Evolutionary conservation across 495 filamentous ascomycete species (phyloP).

Genomic region (Melanomma pulvis-pyrius): DNA sequence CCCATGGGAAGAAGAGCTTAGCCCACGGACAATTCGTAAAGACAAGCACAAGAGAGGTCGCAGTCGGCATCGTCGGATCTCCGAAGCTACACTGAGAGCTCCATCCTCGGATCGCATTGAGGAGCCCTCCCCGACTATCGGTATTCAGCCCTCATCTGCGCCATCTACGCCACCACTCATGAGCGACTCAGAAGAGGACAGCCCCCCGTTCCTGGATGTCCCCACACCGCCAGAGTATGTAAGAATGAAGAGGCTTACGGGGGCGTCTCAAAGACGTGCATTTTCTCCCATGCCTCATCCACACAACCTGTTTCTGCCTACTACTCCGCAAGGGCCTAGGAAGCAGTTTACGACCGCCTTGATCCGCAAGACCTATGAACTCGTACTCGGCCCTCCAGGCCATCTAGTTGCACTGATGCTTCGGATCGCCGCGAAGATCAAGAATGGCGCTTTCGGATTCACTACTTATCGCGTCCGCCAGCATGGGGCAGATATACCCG

Average conservation of each 20-base stretch:
- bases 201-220: slow-evolving; percentile 45
- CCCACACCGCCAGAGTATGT: slow-evolving; percentile 54
- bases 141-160: slow-evolving; percentile 19
- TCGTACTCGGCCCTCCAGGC: slow-evolving; percentile 74
- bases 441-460: slow-evolving; percentile 56
- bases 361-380: slow-evolving; percentile 71
- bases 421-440: slow-evolving; percentile 72
- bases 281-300: slow-evolving; percentile 72
- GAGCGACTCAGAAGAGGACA: slow-evolving; percentile 37
- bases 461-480: slow-evolving; percentile 32
- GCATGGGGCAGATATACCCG: slow-evolving; percentile 54
- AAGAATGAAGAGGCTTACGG: slow-evolving; percentile 55
- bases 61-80: slow-evolving; percentile 40
- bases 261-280: slow-evolving; percentile 59
- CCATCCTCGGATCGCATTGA: neutral
- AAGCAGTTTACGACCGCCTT: slow-evolving; percentile 67
- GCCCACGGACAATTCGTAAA: neutral
- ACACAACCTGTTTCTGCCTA: slow-evolving; percentile 63
- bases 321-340: slow-evolving; percentile 44
- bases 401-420: slow-evolving; percentile 77
- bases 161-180: slow-evolving; percentile 40
- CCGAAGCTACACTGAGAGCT: slow-evolving; percentile 51
- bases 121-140: slow-evolving; percentile 11
- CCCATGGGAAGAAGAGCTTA: slow-evolving; percentile 22
- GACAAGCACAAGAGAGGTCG: slow-evolving; percentile 20